Base-by-base conservation (phyloP, 2,329 filamentous ascomycete species). In the Penicillium sp. region DNA sequence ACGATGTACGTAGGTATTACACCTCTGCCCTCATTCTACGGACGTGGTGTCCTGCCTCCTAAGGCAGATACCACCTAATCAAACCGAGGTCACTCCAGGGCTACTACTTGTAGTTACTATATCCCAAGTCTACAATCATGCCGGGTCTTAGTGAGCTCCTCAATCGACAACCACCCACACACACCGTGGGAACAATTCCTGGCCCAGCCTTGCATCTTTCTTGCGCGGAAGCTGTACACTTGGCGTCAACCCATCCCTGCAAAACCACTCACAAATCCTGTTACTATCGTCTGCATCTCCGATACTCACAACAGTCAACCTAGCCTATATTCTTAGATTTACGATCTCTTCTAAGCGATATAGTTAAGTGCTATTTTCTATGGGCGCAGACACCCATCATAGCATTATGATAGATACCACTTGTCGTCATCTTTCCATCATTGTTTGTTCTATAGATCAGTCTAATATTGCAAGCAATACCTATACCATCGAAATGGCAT, bases 251-350 rank as follows among this genome's bases (percentile, higher is more conserved):
- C 31, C n/a, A 53, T 53, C 26, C 49, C 43, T 48, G 50, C 47
- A 32, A 39, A 15, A 13, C 53, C 54, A 26, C 34, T 56, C 24
- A 52, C 43, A 41, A 48, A 15, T 6, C 37, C 52, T 21, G 26
- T 53, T 21, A 39, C 54, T 10, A 42, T 63, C 8, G 58, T 64
- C 43, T 64, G 57, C 34, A 57, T 66, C 31, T 66, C 64, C 6
- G 64, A 66, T 47, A 66, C 63, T 2, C 65, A 67, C 31, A 64
- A 64, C 35, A 40, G 33, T 9, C 57, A 58, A 24, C 45, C 48
- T 1, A 10, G 17, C 2, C 31, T 32, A 32, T n/a, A 32, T 32
- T 32, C 6, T 32, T 29, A 29, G 22, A 7, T 2, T 13, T 32
- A 7, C 13, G 1, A 15, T 15, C 31, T 32, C 13, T 15, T 28